A percentile compares a stretch with the other conserved stretches of the same genome.
Conservation (phyloP, 352 stramenopile genomes). For the Phytophthora sojae region DNA sequence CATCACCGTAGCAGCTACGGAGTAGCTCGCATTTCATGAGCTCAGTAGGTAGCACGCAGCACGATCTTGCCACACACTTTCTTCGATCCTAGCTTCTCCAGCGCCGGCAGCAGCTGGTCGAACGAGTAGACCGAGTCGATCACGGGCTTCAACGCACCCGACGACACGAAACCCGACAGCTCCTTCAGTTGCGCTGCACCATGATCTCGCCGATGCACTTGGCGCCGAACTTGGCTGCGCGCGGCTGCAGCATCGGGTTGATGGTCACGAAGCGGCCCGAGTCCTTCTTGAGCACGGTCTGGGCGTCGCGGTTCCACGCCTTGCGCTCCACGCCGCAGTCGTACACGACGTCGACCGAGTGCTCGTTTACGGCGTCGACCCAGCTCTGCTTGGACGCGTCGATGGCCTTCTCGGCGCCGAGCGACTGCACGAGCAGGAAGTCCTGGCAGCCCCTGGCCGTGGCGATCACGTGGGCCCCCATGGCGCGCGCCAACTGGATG, state of each 20-base stretch:
- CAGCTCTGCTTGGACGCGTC: slow-evolving; percentile 61
- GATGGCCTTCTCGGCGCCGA: slow-evolving; percentile 60
- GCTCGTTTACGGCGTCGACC: slow-evolving; percentile 37
- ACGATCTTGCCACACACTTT: slow-evolving; percentile 69
- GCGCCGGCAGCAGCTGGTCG: slow-evolving; percentile 42
- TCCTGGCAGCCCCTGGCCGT: slow-evolving; percentile 70
- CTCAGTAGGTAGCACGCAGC: slow-evolving; percentile 35
- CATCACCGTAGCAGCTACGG: background rate
- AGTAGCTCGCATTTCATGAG: slow-evolving; percentile 32
- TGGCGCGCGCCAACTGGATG: slow-evolving; percentile 67
- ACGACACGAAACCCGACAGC: slow-evolving; percentile 42
- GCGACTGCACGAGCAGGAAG: slow-evolving; percentile 53
- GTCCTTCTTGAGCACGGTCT: slow-evolving; percentile 42
- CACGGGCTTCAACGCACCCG: slow-evolving; percentile 35
- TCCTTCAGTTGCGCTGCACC: slow-evolving; percentile 21
- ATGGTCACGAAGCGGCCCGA: slow-evolving; percentile 38
- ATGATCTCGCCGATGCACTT: slow-evolving; percentile 41
- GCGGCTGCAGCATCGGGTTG: slow-evolving; percentile 43
- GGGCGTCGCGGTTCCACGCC: slow-evolving; percentile 39
- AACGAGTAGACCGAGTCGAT: slow-evolving; percentile 57
- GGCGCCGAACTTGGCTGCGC: slow-evolving; percentile 48
- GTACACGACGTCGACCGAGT: slow-evolving; percentile 51
- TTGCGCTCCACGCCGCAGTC: slow-evolving; percentile 44
- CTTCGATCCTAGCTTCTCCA: slow-evolving; percentile 47
- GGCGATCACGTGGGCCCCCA: slow-evolving; percentile 60